These are phyloP conservation scores for Linnemannia exigua DNA, from an alignment of 192 early-diverging fungal genomes.

Conservation along the genomic window DNA sequence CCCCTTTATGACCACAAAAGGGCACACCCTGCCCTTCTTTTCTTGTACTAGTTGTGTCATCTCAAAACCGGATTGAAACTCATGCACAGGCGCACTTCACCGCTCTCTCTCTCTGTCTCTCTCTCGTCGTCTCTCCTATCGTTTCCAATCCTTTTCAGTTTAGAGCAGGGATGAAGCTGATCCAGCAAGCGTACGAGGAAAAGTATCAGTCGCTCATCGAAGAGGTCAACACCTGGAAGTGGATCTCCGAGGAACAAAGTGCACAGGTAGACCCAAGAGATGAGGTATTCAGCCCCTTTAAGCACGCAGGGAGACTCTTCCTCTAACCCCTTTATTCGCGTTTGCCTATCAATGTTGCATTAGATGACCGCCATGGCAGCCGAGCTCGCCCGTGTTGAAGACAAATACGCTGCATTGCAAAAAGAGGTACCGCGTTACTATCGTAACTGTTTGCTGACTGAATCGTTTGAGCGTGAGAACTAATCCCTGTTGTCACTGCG, in stretches of 20 bases:
- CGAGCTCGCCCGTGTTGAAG: conserved; percentile 38
- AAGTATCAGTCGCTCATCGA: conserved; percentile 42
- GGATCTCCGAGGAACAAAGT: conserved; percentile 50
- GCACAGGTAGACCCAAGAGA: conserved; percentile 11
- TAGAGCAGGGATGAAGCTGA: conserved; percentile 40
- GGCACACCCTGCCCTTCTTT: neutral
- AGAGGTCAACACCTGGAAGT: conserved; percentile 48
- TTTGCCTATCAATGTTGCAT: neutral
- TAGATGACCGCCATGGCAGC: conserved; percentile 44
- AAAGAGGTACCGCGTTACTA: conserved; percentile 27
- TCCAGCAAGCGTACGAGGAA: conserved; percentile 54
- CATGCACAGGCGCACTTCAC: neutral
- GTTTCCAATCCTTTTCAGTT: conserved; percentile 27
- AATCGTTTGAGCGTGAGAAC: neutral
- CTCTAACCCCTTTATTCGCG: neutral
- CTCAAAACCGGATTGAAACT: neutral
- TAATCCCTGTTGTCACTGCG: neutral
- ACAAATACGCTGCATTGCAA: conserved; percentile 24
- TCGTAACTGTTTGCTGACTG: neutral
- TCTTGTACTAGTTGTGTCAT: neutral
- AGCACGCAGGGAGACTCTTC: neutral
- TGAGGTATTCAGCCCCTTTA: neutral
- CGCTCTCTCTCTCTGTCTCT: neutral
- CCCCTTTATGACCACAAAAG: neutral
- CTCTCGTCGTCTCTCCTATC: neutral